Evolutionary conservation across 2,329 filamentous ascomycete genomes (phyloP).

Genomic region (Arthroderma sp.): DNA sequence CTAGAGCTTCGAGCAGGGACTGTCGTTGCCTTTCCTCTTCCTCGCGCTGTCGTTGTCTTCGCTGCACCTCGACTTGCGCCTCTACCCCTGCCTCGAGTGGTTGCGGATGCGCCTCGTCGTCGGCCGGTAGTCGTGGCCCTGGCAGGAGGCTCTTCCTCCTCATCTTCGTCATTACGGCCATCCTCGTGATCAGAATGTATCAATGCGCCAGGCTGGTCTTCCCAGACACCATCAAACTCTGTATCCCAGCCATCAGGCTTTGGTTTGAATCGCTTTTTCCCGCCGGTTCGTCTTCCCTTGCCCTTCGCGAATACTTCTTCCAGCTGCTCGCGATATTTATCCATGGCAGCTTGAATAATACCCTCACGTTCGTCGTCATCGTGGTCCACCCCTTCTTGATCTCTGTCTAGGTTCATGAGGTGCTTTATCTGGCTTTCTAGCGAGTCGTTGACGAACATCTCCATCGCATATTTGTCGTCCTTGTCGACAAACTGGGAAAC

Average conservation of each 20-base stretch:
- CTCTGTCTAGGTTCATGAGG: conserved; percentile 53
- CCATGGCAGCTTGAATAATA: conserved; percentile 62
- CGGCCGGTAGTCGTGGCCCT: conserved; percentile 18
- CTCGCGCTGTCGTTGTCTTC: conserved; percentile 23
- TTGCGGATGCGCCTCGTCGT: conserved; percentile 30
- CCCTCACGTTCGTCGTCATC: conserved; percentile 56
- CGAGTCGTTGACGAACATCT: conserved; percentile 63
- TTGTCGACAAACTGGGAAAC: conserved; percentile 90
- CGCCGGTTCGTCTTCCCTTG: conserved; percentile 40
- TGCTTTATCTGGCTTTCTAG: conserved; percentile 58
- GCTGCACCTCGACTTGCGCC: conserved; percentile 20
- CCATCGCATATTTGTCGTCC: conserved; percentile 86
- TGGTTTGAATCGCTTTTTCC: conserved; percentile 54
- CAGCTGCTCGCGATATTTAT: conserved; percentile 54
- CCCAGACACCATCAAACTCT: conserved; percentile 80
- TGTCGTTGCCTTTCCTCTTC: conserved; percentile 18
- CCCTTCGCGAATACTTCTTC: conserved; percentile 59
- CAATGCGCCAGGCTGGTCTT: conserved; percentile 59
- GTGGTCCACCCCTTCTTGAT: conserved; percentile 57
- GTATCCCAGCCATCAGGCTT: conserved; percentile 75
- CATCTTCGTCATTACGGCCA: conserved; percentile 35
- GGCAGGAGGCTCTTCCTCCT: conserved; percentile 35
- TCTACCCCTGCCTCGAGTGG: conserved; percentile 26
- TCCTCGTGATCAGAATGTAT: conserved; percentile 43
- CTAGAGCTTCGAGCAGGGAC: conserved; percentile 14